These are phyloP conservation scores for Bipolaris sorokiniana DNA, from an alignment of 2,329 filamentous ascomycete species.

Conservation along the genomic window DNA sequence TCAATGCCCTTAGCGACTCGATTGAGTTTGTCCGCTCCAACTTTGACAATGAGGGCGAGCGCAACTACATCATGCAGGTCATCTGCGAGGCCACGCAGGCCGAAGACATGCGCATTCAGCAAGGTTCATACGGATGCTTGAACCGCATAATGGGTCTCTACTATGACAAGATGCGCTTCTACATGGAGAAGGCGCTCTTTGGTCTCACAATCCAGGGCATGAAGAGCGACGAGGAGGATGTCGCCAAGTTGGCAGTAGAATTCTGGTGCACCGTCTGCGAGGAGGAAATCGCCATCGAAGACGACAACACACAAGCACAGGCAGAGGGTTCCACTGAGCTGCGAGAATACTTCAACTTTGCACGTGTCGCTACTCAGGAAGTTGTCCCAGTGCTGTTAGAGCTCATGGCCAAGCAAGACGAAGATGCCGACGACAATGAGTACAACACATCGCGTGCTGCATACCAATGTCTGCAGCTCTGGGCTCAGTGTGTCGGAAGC, in stretches of 20 bases:
- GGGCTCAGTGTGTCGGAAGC: slow-evolving; percentile 86
- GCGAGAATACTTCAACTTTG: slow-evolving; percentile 95
- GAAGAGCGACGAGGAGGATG: slow-evolving; percentile 97
- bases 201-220: slow-evolving; percentile 97
- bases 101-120: slow-evolving; percentile 86
- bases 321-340: slow-evolving; percentile 80
- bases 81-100: slow-evolving; percentile 98
- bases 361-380: slow-evolving; percentile 87
- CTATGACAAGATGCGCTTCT: slow-evolving; percentile 99
- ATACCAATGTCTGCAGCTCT: slow-evolving; percentile 95
- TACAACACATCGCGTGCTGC: slow-evolving; percentile 95
- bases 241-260: slow-evolving; percentile 96
- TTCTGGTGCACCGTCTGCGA: slow-evolving; percentile 99
- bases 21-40: slow-evolving; percentile 98
- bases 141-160: slow-evolving; percentile 99
- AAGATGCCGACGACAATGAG: slow-evolving; percentile 94
- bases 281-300: slow-evolving; percentile 96
- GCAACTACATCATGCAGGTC: slow-evolving; percentile 99
- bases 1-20: slow-evolving; percentile 92
- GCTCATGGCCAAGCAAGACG: slow-evolving; percentile 94
- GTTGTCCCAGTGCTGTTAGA: slow-evolving; percentile 90
- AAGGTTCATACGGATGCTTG: slow-evolving; percentile 93
- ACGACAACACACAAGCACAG: slow-evolving; percentile 82
- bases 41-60: slow-evolving; percentile 98
- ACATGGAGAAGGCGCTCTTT: slow-evolving; percentile 99